Evolutionary conservation across 306 rosid species (phyloP), one percentile per base, ranked within the genome.

Genomic region (Acacia melanoxylon): DNA sequence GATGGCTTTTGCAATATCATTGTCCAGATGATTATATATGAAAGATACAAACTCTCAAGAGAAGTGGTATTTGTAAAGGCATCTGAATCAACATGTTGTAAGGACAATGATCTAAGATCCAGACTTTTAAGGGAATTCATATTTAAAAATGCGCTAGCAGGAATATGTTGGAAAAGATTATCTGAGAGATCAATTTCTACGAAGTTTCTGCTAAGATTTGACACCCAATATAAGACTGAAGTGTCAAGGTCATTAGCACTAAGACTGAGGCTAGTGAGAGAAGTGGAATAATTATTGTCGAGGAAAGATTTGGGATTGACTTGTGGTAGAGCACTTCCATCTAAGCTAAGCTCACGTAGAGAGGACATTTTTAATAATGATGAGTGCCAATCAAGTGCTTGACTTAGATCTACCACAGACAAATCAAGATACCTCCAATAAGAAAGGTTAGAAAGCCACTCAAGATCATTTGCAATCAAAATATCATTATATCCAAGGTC

Each of bases 11-110:
- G 0, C 62, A 0, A 56, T 2, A 56, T n/a, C 62, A 20, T 3
- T 20, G 2, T 20, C 4, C 8, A 56, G 62, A n/a, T n/a, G 0
- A 8, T 20, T n/a, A n/a, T 56, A 0, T 0, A 0, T 1, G 0
- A 0, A n/a, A 56, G 62, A 8, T 9, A 0, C 12, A 56, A 56
- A n/a, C 1, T 20, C 2, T 56, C 62, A 56, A 56, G 62, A 56
- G 62, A n/a, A 7, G 29, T 56, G 27, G 62, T 56, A 8, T 19
- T 20, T 56, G 13, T 56, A 3, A 56, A 56, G 9, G 14, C 62
- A n/a, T n/a, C 13, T n/a, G 13, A 19, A 56, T 27, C 62, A 56
- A 56, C 29, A 56, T 56, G 13, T 6, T 56, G 25, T n/a, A 56
- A n/a, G 27, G 62, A n/a, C 8, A 29, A n/a, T 0, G 3, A 20